These are phyloP conservation scores for Lachancea fermentati DNA, from an alignment of 805 yeast genomes.

Conservation along the genomic window DNA sequence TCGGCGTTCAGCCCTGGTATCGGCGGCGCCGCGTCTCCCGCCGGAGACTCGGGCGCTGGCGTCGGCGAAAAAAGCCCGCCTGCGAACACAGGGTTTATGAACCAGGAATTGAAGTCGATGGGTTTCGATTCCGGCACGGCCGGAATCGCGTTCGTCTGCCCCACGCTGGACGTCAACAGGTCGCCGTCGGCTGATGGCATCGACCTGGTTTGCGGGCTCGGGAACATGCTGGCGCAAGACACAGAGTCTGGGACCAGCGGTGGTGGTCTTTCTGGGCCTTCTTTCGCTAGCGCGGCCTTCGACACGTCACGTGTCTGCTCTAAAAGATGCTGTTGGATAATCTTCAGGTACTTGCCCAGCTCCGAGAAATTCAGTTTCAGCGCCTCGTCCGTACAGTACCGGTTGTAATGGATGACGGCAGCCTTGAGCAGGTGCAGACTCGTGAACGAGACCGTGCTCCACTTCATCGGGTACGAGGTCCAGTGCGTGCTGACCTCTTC, in stretches of 20 bases:
- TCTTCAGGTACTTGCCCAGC: background rate
- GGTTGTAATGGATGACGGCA: constrained; percentile 1
- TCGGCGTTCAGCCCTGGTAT: background rate
- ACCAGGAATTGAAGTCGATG: too few species aligned
- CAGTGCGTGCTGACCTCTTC: background rate
- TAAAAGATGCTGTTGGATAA: background rate
- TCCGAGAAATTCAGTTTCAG: background rate
- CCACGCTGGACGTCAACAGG: too few species aligned
- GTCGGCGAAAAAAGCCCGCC: background rate
- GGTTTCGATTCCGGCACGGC: too few species aligned
- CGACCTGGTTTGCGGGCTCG: too few species aligned
- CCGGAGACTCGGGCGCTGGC: background rate
- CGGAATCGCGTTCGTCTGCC: too few species aligned
- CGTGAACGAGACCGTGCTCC: constrained; percentile 3
- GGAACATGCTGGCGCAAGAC: too few species aligned
- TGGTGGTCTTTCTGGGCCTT: background rate
- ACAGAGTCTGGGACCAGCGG: too few species aligned
- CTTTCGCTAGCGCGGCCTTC: background rate
- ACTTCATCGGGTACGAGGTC: constrained; percentile 4
- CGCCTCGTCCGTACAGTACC: background rate
- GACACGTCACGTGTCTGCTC: background rate
- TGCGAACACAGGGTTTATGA: too few species aligned
- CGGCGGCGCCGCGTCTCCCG: background rate
- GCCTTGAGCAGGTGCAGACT: constrained; percentile 2
- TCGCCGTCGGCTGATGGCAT: too few species aligned